Conservation (phyloP, 768 basidiomycete genomes). For the Termitomyces eurrhizus region DNA sequence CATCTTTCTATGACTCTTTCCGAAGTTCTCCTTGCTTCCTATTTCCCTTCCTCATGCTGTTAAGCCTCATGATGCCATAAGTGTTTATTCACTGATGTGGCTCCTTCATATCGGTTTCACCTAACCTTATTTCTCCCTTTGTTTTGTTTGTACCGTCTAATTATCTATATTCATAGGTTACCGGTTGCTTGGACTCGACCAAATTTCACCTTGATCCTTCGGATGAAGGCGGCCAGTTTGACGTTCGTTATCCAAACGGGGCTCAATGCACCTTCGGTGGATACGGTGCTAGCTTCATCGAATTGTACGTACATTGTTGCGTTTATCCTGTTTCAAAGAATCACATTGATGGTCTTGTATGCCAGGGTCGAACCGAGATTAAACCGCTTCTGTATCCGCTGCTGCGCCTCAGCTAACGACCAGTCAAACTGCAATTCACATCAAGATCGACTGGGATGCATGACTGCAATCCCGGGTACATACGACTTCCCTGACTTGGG, state of each 20-base stretch:
- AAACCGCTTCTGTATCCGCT: slow-evolving; percentile 46
- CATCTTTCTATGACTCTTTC: not conserved
- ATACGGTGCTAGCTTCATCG: slow-evolving; percentile 47
- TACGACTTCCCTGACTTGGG: slow-evolving; percentile 37
- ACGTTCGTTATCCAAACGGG: slow-evolving; percentile 48
- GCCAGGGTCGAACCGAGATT: slow-evolving; percentile 43
- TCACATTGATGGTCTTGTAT: not conserved
- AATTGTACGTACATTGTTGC: slow-evolving; percentile 28
- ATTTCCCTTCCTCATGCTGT: not conserved
- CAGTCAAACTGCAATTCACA: slow-evolving; percentile 51
- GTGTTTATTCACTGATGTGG: not conserved
- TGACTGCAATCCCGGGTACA: slow-evolving; percentile 38
- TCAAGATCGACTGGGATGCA: slow-evolving; percentile 40
- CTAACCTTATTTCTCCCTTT: not conserved
- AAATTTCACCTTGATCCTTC: slow-evolving; percentile 14
- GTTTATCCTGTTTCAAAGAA: not conserved
- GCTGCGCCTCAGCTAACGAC: slow-evolving; percentile 37
- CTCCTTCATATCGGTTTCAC: not conserved
- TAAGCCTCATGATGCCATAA: not conserved
- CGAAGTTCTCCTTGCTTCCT: not conserved
- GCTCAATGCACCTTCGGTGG: slow-evolving; percentile 51
- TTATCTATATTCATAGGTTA: slow-evolving; percentile 11
- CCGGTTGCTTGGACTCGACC: slow-evolving; percentile 18
- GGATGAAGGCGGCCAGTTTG: slow-evolving; percentile 48
- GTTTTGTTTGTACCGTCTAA: not conserved